Evolutionary conservation across 345 rosid species (phyloP).

Genomic region (Citrus maxima): DNA sequence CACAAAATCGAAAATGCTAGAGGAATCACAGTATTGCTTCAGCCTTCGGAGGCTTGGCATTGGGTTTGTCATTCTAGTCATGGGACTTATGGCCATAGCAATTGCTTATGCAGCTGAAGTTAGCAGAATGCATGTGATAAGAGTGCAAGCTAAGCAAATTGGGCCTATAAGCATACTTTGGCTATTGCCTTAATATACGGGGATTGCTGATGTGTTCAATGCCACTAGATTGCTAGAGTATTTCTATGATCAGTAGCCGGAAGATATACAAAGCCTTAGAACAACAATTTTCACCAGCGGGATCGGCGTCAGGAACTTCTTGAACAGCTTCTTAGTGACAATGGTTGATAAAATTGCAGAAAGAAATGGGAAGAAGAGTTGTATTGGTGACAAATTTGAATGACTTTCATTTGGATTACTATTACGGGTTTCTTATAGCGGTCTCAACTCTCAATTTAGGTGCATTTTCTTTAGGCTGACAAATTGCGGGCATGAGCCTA

Average conservation of each 20-base stretch:
- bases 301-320: constrained; percentile 75
- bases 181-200: constrained; percentile 78
- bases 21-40: constrained; percentile 59
- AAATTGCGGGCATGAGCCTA: no score
- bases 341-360: constrained; percentile 59
- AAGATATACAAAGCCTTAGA: constrained; percentile 86
- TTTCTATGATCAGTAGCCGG: constrained; percentile 45
- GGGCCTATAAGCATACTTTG: constrained; percentile 85
- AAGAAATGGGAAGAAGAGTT: constrained; percentile 50
- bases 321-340: constrained; percentile 75
- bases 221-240: constrained; percentile 71
- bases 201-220: constrained; percentile 74
- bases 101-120: constrained; percentile 69
- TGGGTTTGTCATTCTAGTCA: constrained; percentile 63
- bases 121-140: constrained; percentile 50
- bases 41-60: constrained; percentile 66
- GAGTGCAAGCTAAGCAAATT: constrained; percentile 39
- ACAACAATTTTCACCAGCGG: constrained; percentile 86
- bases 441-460: constrained; percentile 57
- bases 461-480: constrained; percentile 24
- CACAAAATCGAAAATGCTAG: constrained; percentile 65
- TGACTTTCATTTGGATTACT: constrained; percentile 71
- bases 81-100: constrained; percentile 42
- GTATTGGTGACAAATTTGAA: constrained; percentile 88
- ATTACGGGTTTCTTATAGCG: constrained; percentile 73